phyloP scores from a whole-genome alignment of 805 yeast species.

The Starmerella bombi region DNA sequence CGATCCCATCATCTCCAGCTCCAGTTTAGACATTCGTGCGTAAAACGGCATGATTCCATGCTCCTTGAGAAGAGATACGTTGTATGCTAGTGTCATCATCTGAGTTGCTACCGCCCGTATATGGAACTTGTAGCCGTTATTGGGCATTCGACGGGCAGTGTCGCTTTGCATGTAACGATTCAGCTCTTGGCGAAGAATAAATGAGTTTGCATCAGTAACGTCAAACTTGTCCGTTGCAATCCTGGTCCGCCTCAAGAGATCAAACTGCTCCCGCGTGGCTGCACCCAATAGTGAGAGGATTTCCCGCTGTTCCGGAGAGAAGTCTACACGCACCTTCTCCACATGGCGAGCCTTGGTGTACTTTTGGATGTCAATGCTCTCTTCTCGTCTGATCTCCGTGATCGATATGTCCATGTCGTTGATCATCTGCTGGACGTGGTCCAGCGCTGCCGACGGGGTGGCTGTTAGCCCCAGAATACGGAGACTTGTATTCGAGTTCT shows the following conservation, averaged over 20 bases:
- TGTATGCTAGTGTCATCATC: slow-evolving; percentile 55
- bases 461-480: slow-evolving; percentile 84
- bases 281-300: slow-evolving; percentile 42
- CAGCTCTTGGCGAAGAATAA: slow-evolving; percentile 45
- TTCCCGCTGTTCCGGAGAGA: slow-evolving; percentile 42
- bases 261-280: slow-evolving; percentile 55
- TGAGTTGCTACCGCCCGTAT: slow-evolving; percentile 35
- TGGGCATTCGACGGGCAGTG: slow-evolving; percentile 12
- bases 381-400: slow-evolving; percentile 78
- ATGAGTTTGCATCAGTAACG: slow-evolving; percentile 36
- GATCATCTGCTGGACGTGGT: slow-evolving; percentile 76
- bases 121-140: slow-evolving; percentile 19
- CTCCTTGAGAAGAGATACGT: slow-evolving; percentile 40
- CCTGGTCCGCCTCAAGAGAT: slow-evolving; percentile 48
- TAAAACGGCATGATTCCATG: slow-evolving; percentile 76
- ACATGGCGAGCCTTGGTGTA: slow-evolving; percentile 61
- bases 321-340: slow-evolving; percentile 44
- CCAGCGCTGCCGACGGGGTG: slow-evolving; percentile 82
- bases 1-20: slow-evolving; percentile 20
- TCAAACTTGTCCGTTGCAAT: slow-evolving; percentile 48
- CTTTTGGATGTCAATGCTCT: slow-evolving; percentile 61
- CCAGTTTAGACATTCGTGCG: slow-evolving; percentile 45
- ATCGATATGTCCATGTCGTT: slow-evolving; percentile 57
- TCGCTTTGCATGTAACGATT: slow-evolving; percentile 30
- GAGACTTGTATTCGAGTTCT: slow-evolving; percentile 46